Evolutionary conservation across 2,329 filamentous ascomycete genomes (phyloP), one percentile per base, ranked within the genome.

Genomic region (Colletotrichum zoysiae): DNA sequence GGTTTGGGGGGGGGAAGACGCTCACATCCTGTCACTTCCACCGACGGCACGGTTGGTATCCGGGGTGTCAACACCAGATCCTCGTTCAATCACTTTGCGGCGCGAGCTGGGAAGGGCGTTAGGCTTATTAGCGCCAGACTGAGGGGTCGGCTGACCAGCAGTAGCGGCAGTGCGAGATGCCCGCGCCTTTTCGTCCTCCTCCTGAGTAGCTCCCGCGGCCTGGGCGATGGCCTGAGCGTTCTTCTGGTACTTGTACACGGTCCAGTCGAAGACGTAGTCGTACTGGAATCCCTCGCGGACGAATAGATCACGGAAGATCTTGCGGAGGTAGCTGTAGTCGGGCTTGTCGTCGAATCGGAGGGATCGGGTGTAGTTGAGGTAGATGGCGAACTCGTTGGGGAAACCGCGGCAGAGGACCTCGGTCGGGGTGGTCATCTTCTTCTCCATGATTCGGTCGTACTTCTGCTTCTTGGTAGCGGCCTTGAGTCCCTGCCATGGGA

Each of bases 191-290:
- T 96, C 93, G 23, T 95, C 92, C 51, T 91, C 90, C 76, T 95
- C 92, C 76, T 89, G 90, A 57, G 60, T 73, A 50, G 70, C 70
- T 76, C 88, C 91, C 76, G 91, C 91, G 77, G 93, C 93, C 83
- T 95, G 92, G 77, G 94, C 93, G 82, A 97, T 97, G 46, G 73
- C 73, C 86, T 97, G 94, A 67, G 95, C 95, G 78, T 98, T 98
- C 92, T 98, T 98, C 90, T 98, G 95, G 88, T 98, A 98, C 88
- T 98, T 98, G 91, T 98, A 98, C 79, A 98, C 96, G 73, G 96
- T 99, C 96, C 96, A 99, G 86, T 99, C 96, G 79, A 99, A 99
- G 78, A 99, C 96, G 79, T 99, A 98, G 85, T 99, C 96, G 84
- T 99, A 98, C 87, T 99, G 96, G 91, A 98, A 99, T 68, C 95